Evolutionary conservation across 2,329 filamentous ascomycete species (phyloP).

Genomic region (Aureobasidium pullulans): DNA sequence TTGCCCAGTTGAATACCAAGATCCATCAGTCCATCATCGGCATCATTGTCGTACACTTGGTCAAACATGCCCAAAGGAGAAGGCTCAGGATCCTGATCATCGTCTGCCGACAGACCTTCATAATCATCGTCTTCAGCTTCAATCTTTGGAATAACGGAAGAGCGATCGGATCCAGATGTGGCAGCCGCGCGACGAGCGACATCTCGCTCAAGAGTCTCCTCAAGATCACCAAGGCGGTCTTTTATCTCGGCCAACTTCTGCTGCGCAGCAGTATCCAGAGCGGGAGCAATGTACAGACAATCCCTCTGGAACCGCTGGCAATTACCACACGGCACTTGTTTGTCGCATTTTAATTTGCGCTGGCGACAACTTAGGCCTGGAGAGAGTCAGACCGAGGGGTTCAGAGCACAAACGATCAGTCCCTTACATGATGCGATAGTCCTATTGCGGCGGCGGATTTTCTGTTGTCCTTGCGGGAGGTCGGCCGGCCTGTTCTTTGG

Average conservation of each 20-base stretch:
- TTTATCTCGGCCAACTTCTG: conserved; percentile 68
- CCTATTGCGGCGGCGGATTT: conserved; percentile 16
- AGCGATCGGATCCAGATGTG: conserved; percentile 7
- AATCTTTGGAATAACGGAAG: conserved; percentile 22
- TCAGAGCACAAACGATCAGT: conserved; percentile 5
- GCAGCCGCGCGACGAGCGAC: conserved; percentile 42
- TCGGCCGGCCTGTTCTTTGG: conserved; percentile 12
- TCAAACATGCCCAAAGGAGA: conserved; percentile 58
- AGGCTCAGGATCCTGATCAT: conserved; percentile 53
- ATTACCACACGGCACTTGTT: conserved; percentile 62
- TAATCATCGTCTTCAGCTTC: conserved; percentile 51
- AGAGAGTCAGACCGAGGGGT: background rate
- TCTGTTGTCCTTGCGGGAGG: conserved; percentile 10
- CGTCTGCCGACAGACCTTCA: conserved; percentile 43
- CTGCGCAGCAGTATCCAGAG: conserved; percentile 62
- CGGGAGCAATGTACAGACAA: conserved; percentile 58
- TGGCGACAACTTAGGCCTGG: conserved; percentile 58
- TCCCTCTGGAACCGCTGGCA: conserved; percentile 47
- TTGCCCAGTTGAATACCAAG: conserved; percentile 64
- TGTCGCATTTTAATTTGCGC: conserved; percentile 73
- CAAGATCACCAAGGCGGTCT: conserved; percentile 66
- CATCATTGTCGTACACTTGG: conserved; percentile 59
- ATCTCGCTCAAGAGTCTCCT: conserved; percentile 62
- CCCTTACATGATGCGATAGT: conserved; percentile 14
- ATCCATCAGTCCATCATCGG: conserved; percentile 62